Base-by-base conservation (phyloP, 2,329 filamentous ascomycete genomes). In the Penicillium sumatraense region DNA sequence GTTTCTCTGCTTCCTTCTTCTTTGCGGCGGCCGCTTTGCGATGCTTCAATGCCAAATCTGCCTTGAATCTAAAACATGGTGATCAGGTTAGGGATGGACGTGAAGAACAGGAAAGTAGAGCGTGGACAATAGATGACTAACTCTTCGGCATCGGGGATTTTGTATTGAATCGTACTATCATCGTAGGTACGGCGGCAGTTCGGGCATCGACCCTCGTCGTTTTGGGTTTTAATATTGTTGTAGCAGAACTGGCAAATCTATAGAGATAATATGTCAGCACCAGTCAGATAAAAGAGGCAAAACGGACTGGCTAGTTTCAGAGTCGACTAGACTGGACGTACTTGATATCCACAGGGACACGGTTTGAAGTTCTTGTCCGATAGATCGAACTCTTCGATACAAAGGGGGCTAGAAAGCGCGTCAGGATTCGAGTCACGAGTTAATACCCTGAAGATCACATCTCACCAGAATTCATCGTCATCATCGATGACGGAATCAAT, bases 221-320 rank as follows among this genome's bases (percentile, higher is more conserved):
- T 92, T 68, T 97, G 97, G 67, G 90, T 96, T 78, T 96, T 96
- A 74, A 99, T 96, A 74, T 98, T 99, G 78, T 99, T 97, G 81
- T 93, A 99, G 79, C 95, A 99, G 78, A 99, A 99, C 81, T 99
- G 96, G 77, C 95, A 99, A 74, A 99, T 93, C 93, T 97, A 8
- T 20, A 68, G 48, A 45, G 5, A 23, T 51, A 20, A 45, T 16
- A 42, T 31, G 49, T 66, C 38, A 63, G 56, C 29, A 49, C 20
- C 24, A 23, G n/a, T n/a, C 9, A 10, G 29, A 16, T 20, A n/a
- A 20, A 23, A 23, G 14, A n/a, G 13, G 18, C 5, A 26, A 20
- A 16, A 26, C 3, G 20, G 6, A 14, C n/a, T n/a, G 13, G 26
- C 23, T 10, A 9, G n/a, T 31, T 14, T 31, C 16, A 27, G 7